Base-by-base conservation (phyloP, 2,329 filamentous ascomycete species). In the Teratosphaeria pseudoeucalypti region DNA sequence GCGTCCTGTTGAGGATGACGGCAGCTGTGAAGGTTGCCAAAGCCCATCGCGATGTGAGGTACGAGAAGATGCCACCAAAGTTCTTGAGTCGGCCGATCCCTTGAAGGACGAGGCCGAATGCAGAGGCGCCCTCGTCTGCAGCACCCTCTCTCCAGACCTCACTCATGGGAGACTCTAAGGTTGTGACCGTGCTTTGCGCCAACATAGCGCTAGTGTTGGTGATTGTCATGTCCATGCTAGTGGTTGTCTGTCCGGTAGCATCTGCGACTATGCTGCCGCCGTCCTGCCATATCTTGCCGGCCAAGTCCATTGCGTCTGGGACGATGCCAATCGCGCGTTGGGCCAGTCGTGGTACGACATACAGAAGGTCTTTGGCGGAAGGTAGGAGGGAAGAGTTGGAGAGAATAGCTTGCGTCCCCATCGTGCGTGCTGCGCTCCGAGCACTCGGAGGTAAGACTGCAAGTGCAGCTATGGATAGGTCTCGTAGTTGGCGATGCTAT, bases 41-140 rank as follows among this genome's bases (percentile, higher is more conserved):
- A 0, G 92, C 92, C 94, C 94, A 97, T 73, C 88, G 88, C 74
- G 90, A 95, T 1, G 89, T 95, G 52, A 91, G 81, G 74, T 97
- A 99, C 67, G 85, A 88, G 74, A 97, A 92, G 60, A 97, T 85
- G 62, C 89, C 91, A 53, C 90, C 89, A 52, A 96, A 79, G 52
- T 88, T 90, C 70, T 86, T 71, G 52, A 72, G 55, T 60, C 63
- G 68, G 5, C 61, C 66, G 56, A 72, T 58, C 6, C 59, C 63
- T 29, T 67, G 62, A 53, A 65, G 55, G 9, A 71, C 58, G 57
- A 66, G 62, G 54, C 66, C 67, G 39, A 70, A 64, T 16, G 70
- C 55, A 6, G 67, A 68, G 11, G 66, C 63, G 23, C 60, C 55
- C 9, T 60, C 60, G 34, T 68, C 67, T 34, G 66, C 65, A 26